Conservation (phyloP, 2,329 filamentous ascomycete species). For the Diaporthe capsici region DNA sequence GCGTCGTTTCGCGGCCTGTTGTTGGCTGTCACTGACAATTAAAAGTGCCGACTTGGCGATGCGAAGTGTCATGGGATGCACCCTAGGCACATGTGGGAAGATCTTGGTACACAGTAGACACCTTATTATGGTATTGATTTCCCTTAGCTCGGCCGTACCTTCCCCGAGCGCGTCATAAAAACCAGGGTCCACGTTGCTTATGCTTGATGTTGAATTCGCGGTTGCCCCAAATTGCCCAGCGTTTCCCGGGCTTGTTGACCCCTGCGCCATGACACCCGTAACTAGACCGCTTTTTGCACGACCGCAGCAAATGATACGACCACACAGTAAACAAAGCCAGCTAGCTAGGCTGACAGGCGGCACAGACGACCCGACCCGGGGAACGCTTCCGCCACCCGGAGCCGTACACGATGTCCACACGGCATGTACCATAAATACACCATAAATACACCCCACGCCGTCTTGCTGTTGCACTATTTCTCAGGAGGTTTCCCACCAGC, state of each 20-base stretch:
- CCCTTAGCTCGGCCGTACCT: constrained; percentile 7
- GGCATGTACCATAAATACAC: neutral
- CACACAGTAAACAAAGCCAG: neutral
- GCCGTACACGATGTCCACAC: neutral
- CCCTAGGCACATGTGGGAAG: neutral
- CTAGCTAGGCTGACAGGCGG: neutral
- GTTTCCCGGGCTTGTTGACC: neutral
- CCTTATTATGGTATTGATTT: neutral
- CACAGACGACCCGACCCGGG: constrained; percentile 8
- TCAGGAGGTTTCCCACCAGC: neutral
- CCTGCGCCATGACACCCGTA: constrained; percentile 11
- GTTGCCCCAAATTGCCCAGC: constrained; percentile 2
- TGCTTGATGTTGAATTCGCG: neutral
- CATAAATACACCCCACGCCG: neutral
- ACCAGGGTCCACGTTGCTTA: constrained; percentile 13
- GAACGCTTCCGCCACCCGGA: neutral
- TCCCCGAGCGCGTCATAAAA: neutral
- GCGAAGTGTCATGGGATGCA: neutral
- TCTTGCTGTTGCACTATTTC: neutral
- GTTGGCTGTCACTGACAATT: neutral
- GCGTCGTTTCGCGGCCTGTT: neutral
- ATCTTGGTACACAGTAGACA: neutral
- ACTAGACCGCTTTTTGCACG: constrained; percentile 27
- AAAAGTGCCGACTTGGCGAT: neutral
- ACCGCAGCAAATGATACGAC: constrained; percentile 8